Base-by-base conservation (phyloP, 1,284 basidiomycete species). In the Xerocomus amazonicus region DNA sequence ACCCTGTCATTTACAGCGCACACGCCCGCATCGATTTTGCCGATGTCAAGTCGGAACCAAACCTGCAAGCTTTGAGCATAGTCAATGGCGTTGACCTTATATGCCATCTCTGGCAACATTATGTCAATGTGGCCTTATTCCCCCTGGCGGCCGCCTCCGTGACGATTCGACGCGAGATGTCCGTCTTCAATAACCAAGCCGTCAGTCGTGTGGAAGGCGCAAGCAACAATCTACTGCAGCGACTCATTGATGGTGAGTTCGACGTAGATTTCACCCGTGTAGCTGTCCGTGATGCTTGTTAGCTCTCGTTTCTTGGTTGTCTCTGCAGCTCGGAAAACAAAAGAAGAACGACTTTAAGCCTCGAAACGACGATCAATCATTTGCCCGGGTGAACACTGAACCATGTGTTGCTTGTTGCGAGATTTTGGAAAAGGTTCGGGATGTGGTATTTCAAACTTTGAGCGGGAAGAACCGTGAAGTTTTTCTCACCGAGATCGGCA, bases 341-440 rank as follows among this genome's bases (percentile, higher is more conserved):
- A 98, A 97, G 75, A 90, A 88, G 63, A 90, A 85, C 43, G 97
- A 99, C 65, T 99, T 97, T 74, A 95, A 95, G 67, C 97, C 97
- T 8, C 84, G 90, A 47, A 95, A 97, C 59, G 96, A 99, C 63
- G 94, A 97, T 59, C 69, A 95, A 26, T 94, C 93, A 0, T 98
- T 99, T 68, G 89, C 93, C 1, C 76, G 92, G 23, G 92, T 92
- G 34, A 97, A 95, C 66, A 99, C 97, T 0, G 97, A 98, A 60
- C 93, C 97, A 0, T 98, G 95, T 64, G 68, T 87, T n/a, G 77
- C 85, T 0, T 93, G 90, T 57, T 94, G 93, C 61, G 92, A 96
- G 23, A 81, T 81, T 44, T 73, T 99, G 36, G 90, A 90, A 55
- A 88, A 81, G 57, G 82, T 96, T 36, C 79, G 87, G 32, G 89